phyloP scores from a whole-genome alignment of 2,329 filamentous ascomycete species.

The Phyllosticta citrichinensis region DNA sequence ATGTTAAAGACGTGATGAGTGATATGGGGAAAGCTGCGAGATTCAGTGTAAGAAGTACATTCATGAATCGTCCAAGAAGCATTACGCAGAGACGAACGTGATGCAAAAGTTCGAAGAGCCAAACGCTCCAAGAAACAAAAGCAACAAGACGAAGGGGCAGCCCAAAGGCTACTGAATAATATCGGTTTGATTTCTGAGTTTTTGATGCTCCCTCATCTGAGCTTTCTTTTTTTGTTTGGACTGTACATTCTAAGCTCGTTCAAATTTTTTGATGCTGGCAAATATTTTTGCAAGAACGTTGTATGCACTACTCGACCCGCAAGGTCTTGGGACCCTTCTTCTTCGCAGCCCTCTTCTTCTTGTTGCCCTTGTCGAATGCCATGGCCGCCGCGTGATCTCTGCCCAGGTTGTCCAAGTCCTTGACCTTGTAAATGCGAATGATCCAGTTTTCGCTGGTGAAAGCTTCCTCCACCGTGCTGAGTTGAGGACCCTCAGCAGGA shows the following conservation, averaged over 20 bases:
- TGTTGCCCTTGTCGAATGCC: conserved; percentile 68
- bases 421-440: conserved; percentile 99
- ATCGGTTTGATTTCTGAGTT: not conserved
- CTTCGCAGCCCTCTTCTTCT: conserved; percentile 70
- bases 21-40: too few species aligned
- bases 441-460: conserved; percentile 99
- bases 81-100: too few species aligned
- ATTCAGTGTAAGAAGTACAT: too few species aligned
- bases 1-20: too few species aligned
- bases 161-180: not conserved
- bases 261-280: not conserved
- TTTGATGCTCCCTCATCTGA: not conserved
- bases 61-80: too few species aligned
- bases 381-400: conserved; percentile 66
- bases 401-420: conserved; percentile 93
- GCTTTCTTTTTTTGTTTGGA: not conserved
- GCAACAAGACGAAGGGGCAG: not conserved
- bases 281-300: not conserved
- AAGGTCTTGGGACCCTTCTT: conserved; percentile 62
- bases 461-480: conserved; percentile 88
- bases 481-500: conserved; percentile 73
- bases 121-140: not conserved
- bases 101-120: too few species aligned
- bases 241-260: not conserved
- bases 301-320: conserved; percentile 54